Evolutionary conservation across 2,329 filamentous ascomycete species (phyloP), one percentile per base, ranked within the genome.

Genomic region (Botryotinia globosa): DNA sequence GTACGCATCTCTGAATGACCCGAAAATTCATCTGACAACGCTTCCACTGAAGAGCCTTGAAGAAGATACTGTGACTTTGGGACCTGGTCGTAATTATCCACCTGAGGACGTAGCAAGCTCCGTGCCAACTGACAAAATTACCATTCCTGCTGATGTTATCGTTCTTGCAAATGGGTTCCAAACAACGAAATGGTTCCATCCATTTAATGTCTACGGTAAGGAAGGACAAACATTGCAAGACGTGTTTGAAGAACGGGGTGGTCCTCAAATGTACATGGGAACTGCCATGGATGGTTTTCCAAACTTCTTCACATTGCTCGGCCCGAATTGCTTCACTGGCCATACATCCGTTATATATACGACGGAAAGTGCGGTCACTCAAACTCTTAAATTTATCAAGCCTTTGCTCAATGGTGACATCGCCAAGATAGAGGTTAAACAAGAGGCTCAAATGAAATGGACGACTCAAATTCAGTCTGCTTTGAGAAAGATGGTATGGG

Each of bases 111-210:
- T 75, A 3, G 74, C 72, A n/a, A 79, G 75, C 69, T 72, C 39
- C 54, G 73, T 75, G 3, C 74, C 75, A 54, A 75, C 77, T 9
- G 80, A 81, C 22, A 80, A 82, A 39, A 77, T 80, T 44, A 83
- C 84, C 63, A 78, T 88, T 29, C 84, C 85, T 3, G 87, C 87
- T 5, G 88, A 90, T 78, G 82, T 87, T 48, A 87, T 90, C 62
- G 81, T 90, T 44, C 82, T 89, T 18, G 87, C 87, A 3, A 89
- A 88, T 72, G 88, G 88, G 1, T 90, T 87, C 78, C 83, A 88
- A 72, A 85, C 84, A 0, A 85, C 84, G 8, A 82, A 84, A 71
- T 89, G 85, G 85, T 81, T 89, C 0, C 85, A 88, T 69, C 86
- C 86, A 5, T 79, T 90, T 10, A 82, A 83, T 14, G 83, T 90